A percentile compares a stretch with the other conserved stretches of the same genome.
phyloP scores from a whole-genome alignment of 2,329 filamentous ascomycete species.

The Fusarium redolens region DNA sequence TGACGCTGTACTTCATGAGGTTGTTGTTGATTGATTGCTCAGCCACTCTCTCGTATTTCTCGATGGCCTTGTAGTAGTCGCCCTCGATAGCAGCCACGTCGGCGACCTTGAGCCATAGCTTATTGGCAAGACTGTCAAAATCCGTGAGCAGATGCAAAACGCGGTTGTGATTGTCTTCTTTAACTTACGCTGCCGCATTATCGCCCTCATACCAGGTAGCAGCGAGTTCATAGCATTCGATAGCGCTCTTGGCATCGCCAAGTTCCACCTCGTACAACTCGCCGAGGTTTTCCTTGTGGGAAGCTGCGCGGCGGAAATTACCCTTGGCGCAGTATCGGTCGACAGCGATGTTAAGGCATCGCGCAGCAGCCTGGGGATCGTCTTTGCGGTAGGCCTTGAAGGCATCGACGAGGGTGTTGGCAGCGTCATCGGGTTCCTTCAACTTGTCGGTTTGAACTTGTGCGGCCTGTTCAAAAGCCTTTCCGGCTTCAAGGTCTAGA shows the following conservation, averaged over 20 bases:
- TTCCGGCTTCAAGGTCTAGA: conserved; percentile 84
- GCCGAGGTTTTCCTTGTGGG: conserved; percentile 88
- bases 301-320: conserved; percentile 90
- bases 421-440: conserved; percentile 92
- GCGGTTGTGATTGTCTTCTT: no score
- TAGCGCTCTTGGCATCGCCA: conserved; percentile 79
- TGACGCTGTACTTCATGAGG: conserved; percentile 92
- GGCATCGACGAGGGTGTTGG: conserved; percentile 87
- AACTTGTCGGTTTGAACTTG: conserved; percentile 81
- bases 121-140: conserved; percentile 81
- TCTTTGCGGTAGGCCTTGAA: conserved; percentile 95
- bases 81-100: conserved; percentile 84
- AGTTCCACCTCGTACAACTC: conserved; percentile 88
- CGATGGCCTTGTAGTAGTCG: conserved; percentile 87
- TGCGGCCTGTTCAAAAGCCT: conserved; percentile 89
- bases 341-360: conserved; percentile 83
- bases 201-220: conserved; percentile 91
- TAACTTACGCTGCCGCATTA: conserved; percentile 80
- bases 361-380: conserved; percentile 83
- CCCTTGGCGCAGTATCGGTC: conserved; percentile 88
- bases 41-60: conserved; percentile 86
- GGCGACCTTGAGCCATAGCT: conserved; percentile 91
- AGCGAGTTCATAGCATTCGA: conserved; percentile 86
- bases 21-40: conserved; percentile 85
- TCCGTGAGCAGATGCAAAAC: neutral